Evolutionary conservation across 176 grass and related monocot species (phyloP).

Genomic region (Puccinellia tenuiflora): DNA sequence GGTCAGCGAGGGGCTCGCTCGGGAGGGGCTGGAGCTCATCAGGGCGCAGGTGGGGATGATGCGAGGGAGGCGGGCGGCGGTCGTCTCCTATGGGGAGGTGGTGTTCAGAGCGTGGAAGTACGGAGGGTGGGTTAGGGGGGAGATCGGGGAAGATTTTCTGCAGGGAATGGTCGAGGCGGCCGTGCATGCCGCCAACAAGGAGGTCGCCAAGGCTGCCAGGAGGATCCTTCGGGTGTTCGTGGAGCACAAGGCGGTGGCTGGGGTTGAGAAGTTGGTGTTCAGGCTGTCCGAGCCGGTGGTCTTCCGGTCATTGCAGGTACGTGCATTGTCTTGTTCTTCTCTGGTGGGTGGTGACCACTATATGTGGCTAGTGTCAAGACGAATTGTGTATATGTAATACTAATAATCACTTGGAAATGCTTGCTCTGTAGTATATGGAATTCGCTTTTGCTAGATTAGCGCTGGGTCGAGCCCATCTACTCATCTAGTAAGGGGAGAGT

Average conservation of each 20-base stretch:
- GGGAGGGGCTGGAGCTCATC: slow-evolving; percentile 64
- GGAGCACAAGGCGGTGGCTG: slow-evolving; percentile 50
- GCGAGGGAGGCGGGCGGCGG: slow-evolving; percentile 52
- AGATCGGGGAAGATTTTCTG: slow-evolving; percentile 67
- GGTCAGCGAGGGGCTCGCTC: slow-evolving; percentile 52
- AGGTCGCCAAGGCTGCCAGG: slow-evolving; percentile 46
- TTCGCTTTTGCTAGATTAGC: too few species aligned
- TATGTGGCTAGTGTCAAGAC: neutral
- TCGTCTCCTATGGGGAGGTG: slow-evolving; percentile 73
- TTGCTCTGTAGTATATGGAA: neutral
- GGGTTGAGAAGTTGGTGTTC: slow-evolving; percentile 82
- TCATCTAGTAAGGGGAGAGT: too few species aligned
- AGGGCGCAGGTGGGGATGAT: slow-evolving; percentile 67
- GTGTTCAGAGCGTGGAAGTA: slow-evolving; percentile 81
- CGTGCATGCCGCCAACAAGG: slow-evolving; percentile 47
- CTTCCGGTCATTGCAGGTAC: slow-evolving; percentile 83
- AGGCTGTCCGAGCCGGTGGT: slow-evolving; percentile 73
- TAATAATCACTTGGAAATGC: neutral
- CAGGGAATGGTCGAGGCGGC: slow-evolving; percentile 71
- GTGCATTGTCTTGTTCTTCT: slow-evolving; percentile 12
- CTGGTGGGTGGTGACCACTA: neutral
- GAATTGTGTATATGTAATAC: neutral
- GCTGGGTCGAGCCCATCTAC: too few species aligned
- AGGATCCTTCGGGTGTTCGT: slow-evolving; percentile 61
- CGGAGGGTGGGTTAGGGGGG: slow-evolving; percentile 38